Conservation (phyloP, 2,329 filamentous ascomycete species). For the Phialophora macrospora region DNA sequence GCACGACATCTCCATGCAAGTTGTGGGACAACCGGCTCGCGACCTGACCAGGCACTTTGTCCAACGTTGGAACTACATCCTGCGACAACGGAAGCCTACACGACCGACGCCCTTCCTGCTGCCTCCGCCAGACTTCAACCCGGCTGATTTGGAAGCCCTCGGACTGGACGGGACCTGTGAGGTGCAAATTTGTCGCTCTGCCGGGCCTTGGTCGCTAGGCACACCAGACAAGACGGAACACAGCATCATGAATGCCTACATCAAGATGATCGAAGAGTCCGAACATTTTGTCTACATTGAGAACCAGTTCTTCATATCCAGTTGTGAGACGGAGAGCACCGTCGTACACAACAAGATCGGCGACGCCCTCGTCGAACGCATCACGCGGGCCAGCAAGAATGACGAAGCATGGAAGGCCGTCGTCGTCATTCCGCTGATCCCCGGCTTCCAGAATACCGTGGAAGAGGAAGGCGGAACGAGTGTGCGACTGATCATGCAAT, state of each 20-base stretch:
- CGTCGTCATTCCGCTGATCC: conserved; percentile 91
- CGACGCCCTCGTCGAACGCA: conserved; percentile 90
- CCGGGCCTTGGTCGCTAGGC: conserved; percentile 88
- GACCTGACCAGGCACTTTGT: conserved; percentile 96
- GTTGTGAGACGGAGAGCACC: conserved; percentile 82
- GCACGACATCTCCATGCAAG: conserved; percentile 98
- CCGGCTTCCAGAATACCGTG: conserved; percentile 97
- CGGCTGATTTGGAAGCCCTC: conserved; percentile 81
- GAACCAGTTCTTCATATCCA: conserved; percentile 98
- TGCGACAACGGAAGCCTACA: conserved; percentile 89
- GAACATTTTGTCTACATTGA: conserved; percentile 99
- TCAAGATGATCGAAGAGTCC: conserved; percentile 91
- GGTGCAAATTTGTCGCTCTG: conserved; percentile 91
- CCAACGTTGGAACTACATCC: conserved; percentile 96
- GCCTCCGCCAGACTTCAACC: conserved; percentile 88
- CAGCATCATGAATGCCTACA: conserved; percentile 94
- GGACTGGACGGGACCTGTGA: conserved; percentile 94
- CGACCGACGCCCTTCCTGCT: conserved; percentile 91
- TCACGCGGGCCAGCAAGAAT: conserved; percentile 80
- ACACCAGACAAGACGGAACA: conserved; percentile 82
- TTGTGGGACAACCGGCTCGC: conserved; percentile 91
- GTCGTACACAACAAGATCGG: conserved; percentile 92
- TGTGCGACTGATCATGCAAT: conserved; percentile 93
- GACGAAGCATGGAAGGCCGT: conserved; percentile 88
- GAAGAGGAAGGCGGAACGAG: conserved; percentile 93